Base-by-base conservation (phyloP, 768 basidiomycete genomes). In the Crucibulum laeve region DNA sequence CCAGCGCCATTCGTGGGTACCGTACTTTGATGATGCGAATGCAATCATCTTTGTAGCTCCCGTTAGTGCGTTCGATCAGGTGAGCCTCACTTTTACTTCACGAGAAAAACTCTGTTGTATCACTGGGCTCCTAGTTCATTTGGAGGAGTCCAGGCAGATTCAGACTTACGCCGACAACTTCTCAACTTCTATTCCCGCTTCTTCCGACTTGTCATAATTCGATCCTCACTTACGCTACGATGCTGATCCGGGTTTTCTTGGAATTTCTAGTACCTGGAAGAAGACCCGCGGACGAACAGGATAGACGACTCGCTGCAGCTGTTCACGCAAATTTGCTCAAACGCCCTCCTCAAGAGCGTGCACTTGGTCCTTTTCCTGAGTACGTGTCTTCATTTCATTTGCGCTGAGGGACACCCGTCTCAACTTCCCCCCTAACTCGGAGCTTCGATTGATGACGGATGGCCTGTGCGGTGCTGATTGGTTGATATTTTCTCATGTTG, bases 221-320 rank as follows among this genome's bases (percentile, higher is more conserved):
- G 35, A 10, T 36, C 7, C 8, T 6, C 8, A 10, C 8, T n/a
- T 30, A 8, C 10, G 14, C 25, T 35, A 6, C 23, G 40, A 26
- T 36, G 10, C 18, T 17, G 7, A 6, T 18, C 18, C 10, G 35
- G 18, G 18, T 18, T 36, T 36, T 18, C 35, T 18, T 30, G 8
- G 37, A 13, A 37, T 26, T 44, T 22, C 11, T 52, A 91, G 87
- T 91, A 90, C 60, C 71, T 92, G 18, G 86, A 91, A 57, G 90
- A 92, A 67, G 90, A 92, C 55, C 84, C 85, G 22, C 76, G 84
- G 45, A 85, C 84, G 30, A 92, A 92, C 53, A 71, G 90, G 38
- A 88, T 92, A 24, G 87, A 91, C 49, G 90, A 92, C 58, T 91
- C 89, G 1, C 64, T 92, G n/a, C 89, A 89, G 63, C 69, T 91